Evolutionary conservation across 2,329 filamentous ascomycete species (phyloP), one percentile per base, ranked within the genome.

Genomic region (Claviceps paspali): DNA sequence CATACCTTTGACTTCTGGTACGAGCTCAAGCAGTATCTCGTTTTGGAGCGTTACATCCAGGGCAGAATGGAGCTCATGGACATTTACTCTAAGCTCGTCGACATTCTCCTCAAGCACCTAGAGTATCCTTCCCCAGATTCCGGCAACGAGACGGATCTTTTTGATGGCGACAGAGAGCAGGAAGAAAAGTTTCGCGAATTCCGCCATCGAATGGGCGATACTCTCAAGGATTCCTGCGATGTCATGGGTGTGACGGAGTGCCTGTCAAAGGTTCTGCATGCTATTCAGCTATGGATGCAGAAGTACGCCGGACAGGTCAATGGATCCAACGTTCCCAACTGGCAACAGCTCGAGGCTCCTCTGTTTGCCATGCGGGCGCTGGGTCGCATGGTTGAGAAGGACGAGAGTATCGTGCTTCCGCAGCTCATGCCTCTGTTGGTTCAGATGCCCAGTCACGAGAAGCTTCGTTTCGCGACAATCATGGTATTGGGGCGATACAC

Each of bases 1-100:
- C 77, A 91, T 50, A 98, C 92, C 0, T 98, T 98, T 60, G 77
- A 76, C 47, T 96, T 98, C 63, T 98, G 91, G 91, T 96, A 92
- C 55, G 91, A 98, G 54, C 70, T 98, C 33, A 98, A 98, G 65
- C 86, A 95, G 56, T 95, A 93, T 55, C 68, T 98, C 33, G 86
- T 87, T 2, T 61, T 98, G 37, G 88, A 96, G 26, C 80, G 80
- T 47, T 98, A 95, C 54, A 82, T 83, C 36, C 73, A 86, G 49
- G 82, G 87, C 29, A 76, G 87, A 36, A 59, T 85, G 44, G 70
- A 82, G 49, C 73, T 85, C 38, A 68, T 83, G 26, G 83, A 92
- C 46, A 65, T 95, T 33, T 98, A 85, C 59, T 82, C 85, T 2
- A 81, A 82, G 53, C 68, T 98, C 28, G 87, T 98, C 41, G 88